Evolutionary conservation across 2,329 filamentous ascomycete species (phyloP), one percentile per base, ranked within the genome.

Genomic region (Alternaria consortialis): DNA sequence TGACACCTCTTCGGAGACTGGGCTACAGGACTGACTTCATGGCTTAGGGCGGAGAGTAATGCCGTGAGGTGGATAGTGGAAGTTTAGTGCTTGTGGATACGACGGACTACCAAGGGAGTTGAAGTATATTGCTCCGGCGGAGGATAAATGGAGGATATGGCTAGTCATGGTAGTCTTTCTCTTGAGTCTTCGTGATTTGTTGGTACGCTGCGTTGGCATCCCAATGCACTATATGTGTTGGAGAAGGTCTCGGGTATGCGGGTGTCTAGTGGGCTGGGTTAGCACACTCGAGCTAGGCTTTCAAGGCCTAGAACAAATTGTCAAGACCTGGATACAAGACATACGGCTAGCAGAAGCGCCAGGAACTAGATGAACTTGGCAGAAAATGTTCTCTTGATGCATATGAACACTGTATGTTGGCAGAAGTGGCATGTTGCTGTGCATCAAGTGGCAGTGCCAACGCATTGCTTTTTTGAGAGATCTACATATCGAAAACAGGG

Each of bases 21-120:
- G 67, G 6, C 13, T 47, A 12, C 6, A 51, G 61, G 12, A 53
- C 66, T 64, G 68, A 31, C 64, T 61, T 11, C 60, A 61, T 11
- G 27, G 63, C 9, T 62, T 87, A 61, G 90, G 90, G 61, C 88
- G 1, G 88, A 90, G 68, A 83, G 89, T 57, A 83, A 81, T 77
- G 90, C 90, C 73, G 90, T 89, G 15, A 83, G 80, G 56, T 56
- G 88, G 82, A n/a, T 70, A 64, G 66, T 73, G 67, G 64, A 63
- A 63, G 53, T 72, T 70, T 62, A 52, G 53, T 50, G 58, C 58
- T 17, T 64, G 61, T 48, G 63, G 62, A 40, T 65, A 55, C 42
- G 51, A 62, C 63, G 69, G 67, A 25, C 46, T 37, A 55, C 56
- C 58, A 42, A 66, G 60, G 58, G 62, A 47, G 40, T 47, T 64